These are phyloP conservation scores for Pyropia haitanensis DNA, from an alignment of 23 red algal species.

Conservation along the genomic window DNA sequence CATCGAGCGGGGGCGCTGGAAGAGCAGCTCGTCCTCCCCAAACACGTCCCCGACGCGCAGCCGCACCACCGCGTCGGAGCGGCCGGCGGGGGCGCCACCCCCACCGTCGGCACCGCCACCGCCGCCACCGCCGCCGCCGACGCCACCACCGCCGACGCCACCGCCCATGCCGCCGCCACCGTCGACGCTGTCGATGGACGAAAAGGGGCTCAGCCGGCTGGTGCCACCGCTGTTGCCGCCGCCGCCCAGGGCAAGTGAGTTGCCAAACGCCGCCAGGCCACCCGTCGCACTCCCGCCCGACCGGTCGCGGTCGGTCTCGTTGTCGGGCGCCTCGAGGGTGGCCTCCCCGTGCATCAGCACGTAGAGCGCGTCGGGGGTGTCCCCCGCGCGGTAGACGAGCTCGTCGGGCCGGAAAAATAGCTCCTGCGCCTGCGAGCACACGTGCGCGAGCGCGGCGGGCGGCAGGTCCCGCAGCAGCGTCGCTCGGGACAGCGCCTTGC, in stretches of 20 bases:
- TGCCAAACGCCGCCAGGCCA: too few relatives aligned
- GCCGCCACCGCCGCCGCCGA: too few relatives aligned
- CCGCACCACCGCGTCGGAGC: not conserved
- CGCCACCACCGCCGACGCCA: too few relatives aligned
- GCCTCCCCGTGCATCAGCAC: conserved; percentile 32
- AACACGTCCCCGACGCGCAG: conserved; percentile 36
- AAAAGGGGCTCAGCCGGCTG: too few relatives aligned
- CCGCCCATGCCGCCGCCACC: too few relatives aligned
- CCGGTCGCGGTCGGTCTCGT: not conserved
- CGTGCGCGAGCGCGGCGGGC: conserved; percentile 2
- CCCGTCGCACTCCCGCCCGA: too few relatives aligned
- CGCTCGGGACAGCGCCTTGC: not conserved
- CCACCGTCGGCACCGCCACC: too few relatives aligned
- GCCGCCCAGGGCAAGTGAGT: too few relatives aligned
- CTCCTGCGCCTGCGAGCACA: conserved; percentile 17
- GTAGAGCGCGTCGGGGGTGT: conserved; percentile 23
- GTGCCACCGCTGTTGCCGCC: too few relatives aligned
- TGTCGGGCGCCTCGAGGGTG: not conserved
- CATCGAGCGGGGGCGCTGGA: conserved; percentile 28
- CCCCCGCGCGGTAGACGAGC: conserved; percentile 19
- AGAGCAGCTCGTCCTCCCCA: conserved; percentile 38
- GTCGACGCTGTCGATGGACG: too few relatives aligned
- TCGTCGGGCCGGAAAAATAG: conserved; percentile 1
- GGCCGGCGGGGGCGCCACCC: too few relatives aligned
- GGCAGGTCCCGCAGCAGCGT: conserved; percentile 15